A percentile compares a stretch with the other conserved stretches of the same genome.
Evolutionary conservation across 1,284 basidiomycete genomes (phyloP).

Genomic region (Salmacisia buchloeana): DNA sequence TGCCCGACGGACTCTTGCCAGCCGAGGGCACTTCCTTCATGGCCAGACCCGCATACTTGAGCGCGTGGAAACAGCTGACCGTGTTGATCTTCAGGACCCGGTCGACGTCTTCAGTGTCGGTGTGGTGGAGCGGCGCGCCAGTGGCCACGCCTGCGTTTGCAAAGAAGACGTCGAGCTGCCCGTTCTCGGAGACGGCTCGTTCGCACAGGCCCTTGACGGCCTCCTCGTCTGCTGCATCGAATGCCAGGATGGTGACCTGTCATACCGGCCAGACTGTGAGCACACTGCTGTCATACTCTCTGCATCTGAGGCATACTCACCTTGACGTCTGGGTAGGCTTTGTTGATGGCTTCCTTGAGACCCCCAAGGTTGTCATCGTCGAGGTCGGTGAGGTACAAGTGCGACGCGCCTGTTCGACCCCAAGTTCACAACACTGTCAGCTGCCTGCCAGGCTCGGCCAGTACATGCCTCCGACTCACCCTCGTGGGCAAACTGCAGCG

Average conservation of each 20-base stretch:
- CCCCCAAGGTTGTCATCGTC: conserved; percentile 65
- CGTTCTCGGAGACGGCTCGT: conserved; percentile 70
- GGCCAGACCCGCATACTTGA: conserved; percentile 75
- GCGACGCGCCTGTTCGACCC: conserved; percentile 63
- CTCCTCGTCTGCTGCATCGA: conserved; percentile 75
- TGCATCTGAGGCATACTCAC: no score
- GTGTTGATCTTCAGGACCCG: conserved; percentile 70
- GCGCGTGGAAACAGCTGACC: conserved; percentile 75
- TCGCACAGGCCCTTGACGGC: conserved; percentile 67
- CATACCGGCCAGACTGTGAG: no score
- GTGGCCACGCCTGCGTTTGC: conserved; percentile 64
- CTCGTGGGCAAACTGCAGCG: conserved; percentile 32
- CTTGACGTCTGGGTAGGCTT: conserved; percentile 71
- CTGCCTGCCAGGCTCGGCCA: background rate
- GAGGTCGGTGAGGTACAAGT: conserved; percentile 78
- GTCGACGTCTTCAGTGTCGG: conserved; percentile 65
- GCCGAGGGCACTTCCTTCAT: conserved; percentile 59
- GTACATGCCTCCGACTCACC: no score
- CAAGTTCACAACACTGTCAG: background rate
- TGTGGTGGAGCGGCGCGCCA: conserved; percentile 57
- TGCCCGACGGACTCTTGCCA: conserved; percentile 56
- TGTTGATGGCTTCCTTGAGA: conserved; percentile 65
- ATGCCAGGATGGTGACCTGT: conserved; percentile 53
- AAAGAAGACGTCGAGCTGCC: conserved; percentile 83
- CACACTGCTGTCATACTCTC: no score